phyloP scores from a whole-genome alignment of 139 green algal genomes.

The Mychonastes homosphaera region DNA sequence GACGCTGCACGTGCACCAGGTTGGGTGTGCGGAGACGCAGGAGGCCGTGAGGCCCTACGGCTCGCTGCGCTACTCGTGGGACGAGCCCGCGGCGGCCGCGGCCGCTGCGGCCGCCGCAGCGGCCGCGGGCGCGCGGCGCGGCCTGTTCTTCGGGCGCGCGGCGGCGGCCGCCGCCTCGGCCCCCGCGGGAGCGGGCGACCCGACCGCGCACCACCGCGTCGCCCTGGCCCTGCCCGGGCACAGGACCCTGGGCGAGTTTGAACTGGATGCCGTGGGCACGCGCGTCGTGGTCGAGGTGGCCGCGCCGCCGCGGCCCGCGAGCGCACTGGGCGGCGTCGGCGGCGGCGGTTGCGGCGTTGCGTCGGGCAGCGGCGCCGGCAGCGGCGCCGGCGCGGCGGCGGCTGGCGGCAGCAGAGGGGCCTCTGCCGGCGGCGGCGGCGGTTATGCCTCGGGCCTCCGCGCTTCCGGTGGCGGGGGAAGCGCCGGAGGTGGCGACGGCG shows the following conservation, averaged over 20 bases:
- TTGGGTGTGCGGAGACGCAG: conserved; percentile 42
- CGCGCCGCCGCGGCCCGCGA: too few species aligned
- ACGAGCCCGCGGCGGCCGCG: conserved; percentile 51
- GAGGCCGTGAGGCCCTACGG: conserved; percentile 74
- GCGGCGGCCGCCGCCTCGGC: neutral
- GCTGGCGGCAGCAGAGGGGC: neutral
- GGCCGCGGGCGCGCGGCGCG: neutral
- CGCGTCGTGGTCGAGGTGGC: too few species aligned
- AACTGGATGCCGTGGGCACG: conserved; percentile 43
- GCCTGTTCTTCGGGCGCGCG: neutral
- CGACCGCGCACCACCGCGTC: conserved; percentile 19
- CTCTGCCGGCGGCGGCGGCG: neutral
- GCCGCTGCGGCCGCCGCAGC: neutral
- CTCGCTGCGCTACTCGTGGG: conserved; percentile 71
- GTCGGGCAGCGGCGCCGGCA: neutral
- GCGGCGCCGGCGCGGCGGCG: neutral
- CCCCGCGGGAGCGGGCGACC: neutral
- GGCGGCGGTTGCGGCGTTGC: neutral
- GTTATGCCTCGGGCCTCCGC: too few species aligned
- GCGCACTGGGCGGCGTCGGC: neutral
- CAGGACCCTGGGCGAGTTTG: conserved; percentile 36
- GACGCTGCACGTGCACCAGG: conserved; percentile 54
- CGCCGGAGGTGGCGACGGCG: too few species aligned
- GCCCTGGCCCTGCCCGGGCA: conserved; percentile 51
- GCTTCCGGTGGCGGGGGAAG: too few species aligned